Percentiles rank a stretch among this genome's conserved stretches.
phyloP scores from a whole-genome alignment of 331 rosid genomes.

The Quercus phellos region DNA sequence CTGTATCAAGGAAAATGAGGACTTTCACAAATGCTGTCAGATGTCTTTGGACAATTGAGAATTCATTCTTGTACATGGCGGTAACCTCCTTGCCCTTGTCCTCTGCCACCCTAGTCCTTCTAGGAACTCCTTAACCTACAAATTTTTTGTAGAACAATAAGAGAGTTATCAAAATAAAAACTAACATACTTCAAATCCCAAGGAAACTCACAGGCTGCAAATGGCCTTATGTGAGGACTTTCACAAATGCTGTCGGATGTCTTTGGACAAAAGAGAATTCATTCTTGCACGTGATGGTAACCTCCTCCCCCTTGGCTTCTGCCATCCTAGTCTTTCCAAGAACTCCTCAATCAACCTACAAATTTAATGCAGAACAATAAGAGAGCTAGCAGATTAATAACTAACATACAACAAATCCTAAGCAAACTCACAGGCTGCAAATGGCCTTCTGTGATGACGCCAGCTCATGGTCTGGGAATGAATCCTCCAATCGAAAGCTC shows the following conservation, averaged over 20 bases:
- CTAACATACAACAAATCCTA: neutral
- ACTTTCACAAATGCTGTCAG: constrained; percentile 27
- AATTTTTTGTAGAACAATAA: constrained; percentile 9
- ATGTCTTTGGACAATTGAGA: constrained; percentile 21
- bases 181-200: neutral
- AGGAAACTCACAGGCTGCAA: constrained; percentile 70
- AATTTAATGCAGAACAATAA: constrained; percentile 9
- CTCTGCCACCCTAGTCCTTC: constrained; percentile 72
- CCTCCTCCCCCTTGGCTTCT: constrained; percentile 44
- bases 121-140: constrained; percentile 80
- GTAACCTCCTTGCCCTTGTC: constrained; percentile 38
- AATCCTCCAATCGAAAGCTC: constrained; percentile 81
- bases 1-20: neutral
- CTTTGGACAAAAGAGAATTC: constrained; percentile 24
- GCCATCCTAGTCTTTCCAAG: constrained; percentile 73
- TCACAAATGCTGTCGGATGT: constrained; percentile 20
- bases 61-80: constrained; percentile 19
- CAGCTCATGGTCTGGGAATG: constrained; percentile 79
- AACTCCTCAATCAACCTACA: constrained; percentile 88
- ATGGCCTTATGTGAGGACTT: constrained; percentile 62
- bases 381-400: neutral
- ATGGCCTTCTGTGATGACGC: constrained; percentile 76
- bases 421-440: constrained; percentile 70
- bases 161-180: neutral
- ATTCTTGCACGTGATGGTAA: constrained; percentile 24